These are phyloP conservation scores for Talaromyces sp. DNA, from an alignment of 2,329 filamentous ascomycete genomes.

Conservation along the genomic window DNA sequence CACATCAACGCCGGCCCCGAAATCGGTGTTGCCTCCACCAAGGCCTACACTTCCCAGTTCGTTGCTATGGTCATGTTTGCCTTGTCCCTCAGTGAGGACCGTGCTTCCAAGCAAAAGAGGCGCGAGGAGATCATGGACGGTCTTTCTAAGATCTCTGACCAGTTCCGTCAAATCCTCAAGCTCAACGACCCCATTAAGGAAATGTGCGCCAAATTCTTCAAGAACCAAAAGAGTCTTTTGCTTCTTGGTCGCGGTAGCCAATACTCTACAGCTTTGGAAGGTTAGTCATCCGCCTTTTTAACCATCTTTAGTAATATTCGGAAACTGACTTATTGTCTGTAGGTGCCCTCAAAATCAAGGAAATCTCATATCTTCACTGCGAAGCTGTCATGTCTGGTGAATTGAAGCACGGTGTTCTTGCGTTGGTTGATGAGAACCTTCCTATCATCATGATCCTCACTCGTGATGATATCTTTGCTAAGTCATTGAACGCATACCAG, in stretches of 20 bases:
- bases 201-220: constrained; percentile 86
- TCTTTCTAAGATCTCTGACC: constrained; percentile 77
- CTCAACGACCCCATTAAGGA: constrained; percentile 93
- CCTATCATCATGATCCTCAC: constrained; percentile 99
- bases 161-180: constrained; percentile 88
- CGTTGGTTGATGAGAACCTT: constrained; percentile 94
- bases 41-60: constrained; percentile 99
- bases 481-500: constrained; percentile 99
- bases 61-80: constrained; percentile 99
- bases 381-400: constrained; percentile 99
- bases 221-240: constrained; percentile 94
- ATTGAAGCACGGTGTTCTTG: constrained; percentile 97
- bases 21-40: constrained; percentile 98
- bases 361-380: constrained; percentile 99
- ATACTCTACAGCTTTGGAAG: constrained; percentile 90
- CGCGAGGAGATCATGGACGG: constrained; percentile 96
- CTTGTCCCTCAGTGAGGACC: constrained; percentile 90
- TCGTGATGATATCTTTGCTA: constrained; percentile 91
- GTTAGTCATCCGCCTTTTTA: constrained; percentile 34
- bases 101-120: constrained; percentile 86
- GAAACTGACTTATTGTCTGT: constrained; percentile 4
- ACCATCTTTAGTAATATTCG: constrained; percentile 15
- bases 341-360: constrained; percentile 97
- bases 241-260: constrained; percentile 93
- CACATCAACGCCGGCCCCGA: constrained; percentile 99